A percentile compares a stretch with the other conserved stretches of the same genome.
Conservation (phyloP, 2,329 filamentous ascomycete species). For the Monosporascus sp. region DNA sequence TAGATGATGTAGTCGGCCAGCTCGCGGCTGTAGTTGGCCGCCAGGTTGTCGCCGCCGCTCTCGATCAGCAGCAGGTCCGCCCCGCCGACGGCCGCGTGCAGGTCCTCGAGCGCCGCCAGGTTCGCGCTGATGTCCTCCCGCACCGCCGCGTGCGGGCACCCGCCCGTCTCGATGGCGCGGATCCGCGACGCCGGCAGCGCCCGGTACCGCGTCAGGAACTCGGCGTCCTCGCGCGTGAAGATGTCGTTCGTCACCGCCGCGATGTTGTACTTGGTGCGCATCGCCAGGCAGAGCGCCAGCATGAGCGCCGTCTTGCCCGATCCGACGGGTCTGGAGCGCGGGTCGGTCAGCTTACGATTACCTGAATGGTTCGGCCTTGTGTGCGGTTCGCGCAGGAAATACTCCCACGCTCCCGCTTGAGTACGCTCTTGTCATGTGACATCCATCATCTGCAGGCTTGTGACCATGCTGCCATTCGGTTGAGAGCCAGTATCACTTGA, state of each 20-base stretch:
- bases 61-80: constrained; percentile 91
- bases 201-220: constrained; percentile 84
- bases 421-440: too few relatives aligned
- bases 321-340: constrained; percentile 69
- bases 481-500: too few relatives aligned
- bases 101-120: constrained; percentile 82
- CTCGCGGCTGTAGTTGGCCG: constrained; percentile 93
- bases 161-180: constrained; percentile 93
- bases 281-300: constrained; percentile 82
- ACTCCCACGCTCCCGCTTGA: too few relatives aligned
- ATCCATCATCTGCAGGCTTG: too few relatives aligned
- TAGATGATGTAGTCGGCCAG: constrained; percentile 98
- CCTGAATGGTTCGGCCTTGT: too few relatives aligned
- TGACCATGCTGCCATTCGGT: too few relatives aligned
- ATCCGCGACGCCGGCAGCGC: constrained; percentile 82
- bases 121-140: constrained; percentile 96
- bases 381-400: too few relatives aligned
- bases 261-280: constrained; percentile 77
- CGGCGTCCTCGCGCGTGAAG: constrained; percentile 96
- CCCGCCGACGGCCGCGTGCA: constrained; percentile 68
- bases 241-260: constrained; percentile 98
- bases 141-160: constrained; percentile 93
- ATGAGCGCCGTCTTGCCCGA: constrained; percentile 97
- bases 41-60: constrained; percentile 91
- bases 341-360: background rate